Evolutionary conservation across 306 rosid genomes (phyloP).

Genomic region (Cicer chorassanicum): DNA sequence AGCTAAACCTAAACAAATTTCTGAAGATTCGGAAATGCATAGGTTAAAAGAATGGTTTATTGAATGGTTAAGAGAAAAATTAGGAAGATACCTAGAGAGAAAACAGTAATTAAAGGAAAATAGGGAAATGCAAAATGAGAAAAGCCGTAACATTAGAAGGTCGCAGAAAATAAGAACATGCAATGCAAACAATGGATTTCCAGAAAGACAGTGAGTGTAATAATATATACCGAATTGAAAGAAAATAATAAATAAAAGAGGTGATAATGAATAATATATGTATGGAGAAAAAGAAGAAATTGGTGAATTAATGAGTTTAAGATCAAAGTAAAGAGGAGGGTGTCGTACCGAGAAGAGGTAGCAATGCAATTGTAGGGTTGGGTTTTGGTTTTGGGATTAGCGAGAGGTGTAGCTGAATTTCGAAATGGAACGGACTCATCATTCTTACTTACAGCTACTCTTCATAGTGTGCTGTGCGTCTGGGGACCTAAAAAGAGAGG

Average conservation of each 20-base stretch:
- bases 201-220: not conserved
- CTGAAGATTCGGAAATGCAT: too few relatives aligned
- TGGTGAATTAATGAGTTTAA: too few relatives aligned
- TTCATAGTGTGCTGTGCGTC: not conserved
- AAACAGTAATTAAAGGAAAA: not conserved
- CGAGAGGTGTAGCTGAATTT: not conserved
- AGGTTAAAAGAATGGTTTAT: not conserved
- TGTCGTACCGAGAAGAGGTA: too few relatives aligned
- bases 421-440: not conserved
- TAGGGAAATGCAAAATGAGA: constrained; percentile 12
- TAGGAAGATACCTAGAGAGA: not conserved
- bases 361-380: too few relatives aligned
- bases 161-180: not conserved
- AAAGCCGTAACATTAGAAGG: not conserved
- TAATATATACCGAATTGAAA: not conserved
- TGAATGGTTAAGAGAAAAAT: too few relatives aligned
- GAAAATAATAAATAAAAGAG: too few relatives aligned
- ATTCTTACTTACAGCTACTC: not conserved
- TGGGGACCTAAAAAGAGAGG: not conserved
- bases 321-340: too few relatives aligned
- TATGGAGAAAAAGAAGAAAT: too few relatives aligned
- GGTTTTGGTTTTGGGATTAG: too few relatives aligned
- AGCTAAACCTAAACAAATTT: not conserved
- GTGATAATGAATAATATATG: too few relatives aligned
- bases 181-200: not conserved